These are phyloP conservation scores for Aspergillus versicolor DNA, from an alignment of 2,329 filamentous ascomycete species.

Conservation along the genomic window DNA sequence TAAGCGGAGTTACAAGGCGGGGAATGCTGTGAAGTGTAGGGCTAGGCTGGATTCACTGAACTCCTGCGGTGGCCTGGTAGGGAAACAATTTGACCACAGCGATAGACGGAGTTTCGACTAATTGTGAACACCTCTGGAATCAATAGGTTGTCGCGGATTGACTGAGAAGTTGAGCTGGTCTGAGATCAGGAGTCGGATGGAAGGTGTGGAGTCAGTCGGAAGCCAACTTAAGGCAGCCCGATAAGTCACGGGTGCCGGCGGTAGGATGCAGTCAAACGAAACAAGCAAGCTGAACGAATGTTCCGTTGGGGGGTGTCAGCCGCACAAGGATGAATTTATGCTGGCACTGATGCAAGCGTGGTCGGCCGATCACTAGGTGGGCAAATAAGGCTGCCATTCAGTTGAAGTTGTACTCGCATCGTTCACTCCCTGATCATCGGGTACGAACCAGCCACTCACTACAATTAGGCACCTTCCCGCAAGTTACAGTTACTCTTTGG, in stretches of 20 bases:
- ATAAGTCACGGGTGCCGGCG: slow-evolving; percentile 5
- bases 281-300: not conserved
- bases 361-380: slow-evolving; percentile 10
- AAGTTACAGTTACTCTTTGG: not conserved
- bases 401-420: no score
- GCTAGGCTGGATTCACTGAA: not conserved
- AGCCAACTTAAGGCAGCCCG: not conserved
- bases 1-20: slow-evolving; percentile 9
- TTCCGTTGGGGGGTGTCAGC: not conserved
- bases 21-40: slow-evolving; percentile 1
- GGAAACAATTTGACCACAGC: not conserved
- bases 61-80: not conserved
- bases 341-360: not conserved
- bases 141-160: not conserved
- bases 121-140: not conserved
- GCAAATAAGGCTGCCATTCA: not conserved
- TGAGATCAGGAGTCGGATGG: not conserved
- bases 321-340: not conserved
- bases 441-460: not conserved
- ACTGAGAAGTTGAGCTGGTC: not conserved
- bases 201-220: slow-evolving; percentile 3
- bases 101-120: not conserved
- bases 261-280: not conserved
- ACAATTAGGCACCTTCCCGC: not conserved
- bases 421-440: not conserved